Evolutionary conservation across 441 rosid genomes (phyloP).

Genomic region (Bruguiera hainesii): DNA sequence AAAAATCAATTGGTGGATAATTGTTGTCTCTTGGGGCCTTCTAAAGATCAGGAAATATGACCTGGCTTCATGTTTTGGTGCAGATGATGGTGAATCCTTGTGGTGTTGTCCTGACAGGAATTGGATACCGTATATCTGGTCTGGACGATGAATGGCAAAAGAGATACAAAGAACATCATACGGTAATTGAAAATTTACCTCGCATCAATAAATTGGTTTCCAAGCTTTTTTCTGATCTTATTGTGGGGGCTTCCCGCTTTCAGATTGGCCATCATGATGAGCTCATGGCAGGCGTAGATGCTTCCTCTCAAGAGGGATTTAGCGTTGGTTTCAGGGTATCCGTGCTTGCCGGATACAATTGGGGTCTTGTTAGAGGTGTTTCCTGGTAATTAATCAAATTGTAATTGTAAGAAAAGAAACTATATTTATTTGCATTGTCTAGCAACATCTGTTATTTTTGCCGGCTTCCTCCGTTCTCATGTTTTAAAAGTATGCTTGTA

Average conservation of each 20-base stretch:
- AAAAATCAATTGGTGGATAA: too few relatives aligned
- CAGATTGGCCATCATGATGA: constrained; percentile 84
- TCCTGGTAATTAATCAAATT: constrained; percentile 45
- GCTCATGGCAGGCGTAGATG: constrained; percentile 44
- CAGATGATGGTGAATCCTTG: constrained; percentile 32
- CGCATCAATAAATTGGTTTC: neutral
- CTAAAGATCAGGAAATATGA: too few relatives aligned
- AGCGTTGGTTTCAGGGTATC: constrained; percentile 69
- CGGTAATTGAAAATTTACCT: constrained; percentile 24
- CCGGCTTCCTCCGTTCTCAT: too few relatives aligned
- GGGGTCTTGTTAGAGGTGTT: constrained; percentile 74
- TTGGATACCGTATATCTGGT: constrained; percentile 24
- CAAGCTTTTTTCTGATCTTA: constrained; percentile 7
- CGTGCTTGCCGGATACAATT: constrained; percentile 50
- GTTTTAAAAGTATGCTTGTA: too few relatives aligned
- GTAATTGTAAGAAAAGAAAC: neutral
- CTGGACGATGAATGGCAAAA: constrained; percentile 47
- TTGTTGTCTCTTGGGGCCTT: too few relatives aligned
- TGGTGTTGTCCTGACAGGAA: constrained; percentile 36
- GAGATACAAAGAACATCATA: constrained; percentile 40
- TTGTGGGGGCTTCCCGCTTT: constrained; percentile 5
- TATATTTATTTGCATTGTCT: neutral
- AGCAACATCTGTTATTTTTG: too few relatives aligned
- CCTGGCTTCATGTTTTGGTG: constrained; percentile 13
- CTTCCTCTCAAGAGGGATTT: constrained; percentile 64